Base-by-base conservation (phyloP, 805 yeast genomes). In the Candida nonsorbophila region DNA sequence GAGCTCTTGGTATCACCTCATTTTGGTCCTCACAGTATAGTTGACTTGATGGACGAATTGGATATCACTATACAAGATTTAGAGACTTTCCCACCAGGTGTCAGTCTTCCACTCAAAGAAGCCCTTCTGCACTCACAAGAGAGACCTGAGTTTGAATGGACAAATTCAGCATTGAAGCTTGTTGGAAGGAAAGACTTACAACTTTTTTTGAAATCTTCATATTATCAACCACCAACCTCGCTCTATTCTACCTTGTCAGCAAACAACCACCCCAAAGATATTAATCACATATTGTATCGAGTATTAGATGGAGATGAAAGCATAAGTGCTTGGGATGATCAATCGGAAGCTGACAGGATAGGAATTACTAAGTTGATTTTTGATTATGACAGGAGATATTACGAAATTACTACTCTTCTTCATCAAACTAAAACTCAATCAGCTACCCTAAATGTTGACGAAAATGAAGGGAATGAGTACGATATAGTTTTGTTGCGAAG, bases 41-140 rank as follows among this genome's bases (percentile, higher is more conserved):
- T 84, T 1, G 76, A 71, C 34, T 55, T 79, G 45, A 69, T 85
- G 69, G 70, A 70, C 7, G 79, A 74, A 19, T 69, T 71, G 36
- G 71, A 69, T 4, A 67, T 85, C 12, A 60, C 67, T 1, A 45
- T 58, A 12, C 51, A 57, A 4, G 76, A 70, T 27, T 51, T 86
- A 5, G 84, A 82, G 22, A 71, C 86, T 0, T 82, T 69, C 41
- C 95, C 95, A 0, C 54, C 76, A 3, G 95, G 95, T 0, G 62
- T 87, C 1, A 55, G 70, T 18, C 52, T 82, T 4, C 85, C 94
- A 1, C 52, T 88, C 27, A 74, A 73, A 37, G 86, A 77, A 34
- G 70, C 77, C 1, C 53, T 82, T 11, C 62, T 67, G 42, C 47
- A 49, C 28, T 69, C 78, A 44, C 84, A 72, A 53, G 72, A 66